Evolutionary conservation across 768 basidiomycete genomes (phyloP), one percentile per base, ranked within the genome.

Genomic region (Tephrocybe sp.): DNA sequence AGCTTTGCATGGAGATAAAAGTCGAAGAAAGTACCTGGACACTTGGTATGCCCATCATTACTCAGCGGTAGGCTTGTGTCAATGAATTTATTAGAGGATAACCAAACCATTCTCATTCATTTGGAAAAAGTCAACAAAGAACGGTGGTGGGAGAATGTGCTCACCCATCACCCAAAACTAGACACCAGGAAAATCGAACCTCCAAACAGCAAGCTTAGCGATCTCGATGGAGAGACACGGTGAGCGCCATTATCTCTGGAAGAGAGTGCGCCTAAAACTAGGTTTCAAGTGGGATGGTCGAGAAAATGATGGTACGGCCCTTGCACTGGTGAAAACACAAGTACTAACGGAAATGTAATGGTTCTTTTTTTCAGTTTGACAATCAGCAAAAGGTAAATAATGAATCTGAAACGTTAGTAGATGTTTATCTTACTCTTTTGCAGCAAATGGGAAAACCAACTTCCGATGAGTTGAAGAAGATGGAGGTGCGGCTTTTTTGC

Each of bases 21-120:
- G 75, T 97, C 42, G 97, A 97, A 56, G 97, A 98, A 40, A 96
- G 93, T 52, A 96, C 94, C 12, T 98, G 97, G 97, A 94, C 90
- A 6, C 65, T 98, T 33, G 85, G 95, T 95, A 56, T 49, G 84
- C 76, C 36, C 36, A 26, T 16, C 4, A n/a, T 31, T n/a, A 26
- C 26, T 39, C 32, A 16, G 38, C 31, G 45, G 17, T 13, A n/a
- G 7, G 34, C 31, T 45, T 30, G 40, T 13, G 34, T 36, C 19
- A 52, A 26, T 34, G 20, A 33, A 31, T 22, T 17, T 14, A 46
- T 16, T 57, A 95, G 92, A 92, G 76, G 92, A 95, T 66, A 84
- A 86, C 57, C 72, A 85, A 52, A 70, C 72, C 7, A 72, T 96
- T 47, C 72, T 80, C 14, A 74, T 96, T 44, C 89, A 92, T 61